phyloP scores from a whole-genome alignment of 2,329 filamentous ascomycete species.

The Nothomitra cinnamomea region DNA sequence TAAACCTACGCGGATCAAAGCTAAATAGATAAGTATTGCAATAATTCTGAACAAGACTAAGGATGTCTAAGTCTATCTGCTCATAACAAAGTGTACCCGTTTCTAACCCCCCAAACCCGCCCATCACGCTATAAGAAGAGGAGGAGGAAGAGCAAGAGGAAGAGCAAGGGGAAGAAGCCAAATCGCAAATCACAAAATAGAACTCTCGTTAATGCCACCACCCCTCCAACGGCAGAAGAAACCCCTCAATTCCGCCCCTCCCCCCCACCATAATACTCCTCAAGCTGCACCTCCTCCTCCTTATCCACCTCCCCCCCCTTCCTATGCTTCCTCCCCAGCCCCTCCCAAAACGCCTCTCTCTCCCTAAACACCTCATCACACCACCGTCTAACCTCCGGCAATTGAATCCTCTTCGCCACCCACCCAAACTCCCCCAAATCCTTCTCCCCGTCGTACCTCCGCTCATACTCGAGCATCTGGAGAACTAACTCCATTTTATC shows the following conservation, averaged over 20 bases:
- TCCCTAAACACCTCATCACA: slow-evolving; percentile 59
- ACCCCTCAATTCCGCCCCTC: neutral
- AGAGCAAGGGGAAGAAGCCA: too few relatives aligned
- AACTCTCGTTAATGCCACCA: too few relatives aligned
- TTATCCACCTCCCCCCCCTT: slow-evolving; percentile 8
- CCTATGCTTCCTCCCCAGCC: slow-evolving; percentile 14
- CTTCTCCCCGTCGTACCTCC: slow-evolving; percentile 41
- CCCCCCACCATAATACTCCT: slow-evolving; percentile 18
- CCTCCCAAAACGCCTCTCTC: slow-evolving; percentile 54
- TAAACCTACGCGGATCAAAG: too few relatives aligned
- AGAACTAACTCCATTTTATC: slow-evolving; percentile 92
- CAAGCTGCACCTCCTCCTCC: slow-evolving; percentile 17
- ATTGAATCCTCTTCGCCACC: slow-evolving; percentile 53
- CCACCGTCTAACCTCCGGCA: slow-evolving; percentile 71
- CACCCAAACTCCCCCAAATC: slow-evolving; percentile 79
- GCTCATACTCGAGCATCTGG: slow-evolving; percentile 96
- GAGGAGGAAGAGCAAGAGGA: too few relatives aligned
- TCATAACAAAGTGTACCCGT: too few relatives aligned
- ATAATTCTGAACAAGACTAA: too few relatives aligned
- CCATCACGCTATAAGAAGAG: too few relatives aligned
- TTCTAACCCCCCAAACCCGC: too few relatives aligned
- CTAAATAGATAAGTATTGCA: too few relatives aligned
- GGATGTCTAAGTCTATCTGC: too few relatives aligned
- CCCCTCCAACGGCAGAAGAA: too few relatives aligned
- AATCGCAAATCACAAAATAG: too few relatives aligned